Percentiles rank a stretch among this genome's conserved stretches.
These are phyloP conservation scores for Talaromyces sp. DNA, from an alignment of 2,329 filamentous ascomycete species.

Conservation along the genomic window DNA sequence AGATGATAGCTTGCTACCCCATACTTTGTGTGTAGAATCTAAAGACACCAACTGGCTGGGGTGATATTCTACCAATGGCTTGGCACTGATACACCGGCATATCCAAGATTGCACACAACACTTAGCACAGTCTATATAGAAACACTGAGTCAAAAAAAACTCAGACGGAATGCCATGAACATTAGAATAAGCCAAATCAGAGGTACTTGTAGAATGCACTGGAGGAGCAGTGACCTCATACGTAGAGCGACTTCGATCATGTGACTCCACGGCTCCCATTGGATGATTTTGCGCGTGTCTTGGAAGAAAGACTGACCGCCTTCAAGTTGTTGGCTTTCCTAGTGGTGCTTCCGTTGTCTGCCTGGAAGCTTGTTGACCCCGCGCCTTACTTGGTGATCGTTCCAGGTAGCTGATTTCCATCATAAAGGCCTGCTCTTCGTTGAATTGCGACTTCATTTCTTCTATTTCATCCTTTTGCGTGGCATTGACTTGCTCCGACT, in stretches of 20 bases:
- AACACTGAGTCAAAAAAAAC: no score
- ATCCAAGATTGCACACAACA: no score
- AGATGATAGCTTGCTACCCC: not conserved
- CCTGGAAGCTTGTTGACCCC: conserved; percentile 14
- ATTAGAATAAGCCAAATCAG: no score
- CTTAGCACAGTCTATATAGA: no score
- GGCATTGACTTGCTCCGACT: conserved; percentile 11
- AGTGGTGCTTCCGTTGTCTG: conserved; percentile 10
- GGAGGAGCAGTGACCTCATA: no score
- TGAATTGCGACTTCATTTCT: not conserved
- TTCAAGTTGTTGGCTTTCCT: conserved; percentile 3
- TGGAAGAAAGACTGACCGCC: not conserved
- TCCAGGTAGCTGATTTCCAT: not conserved
- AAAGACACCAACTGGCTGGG: not conserved
- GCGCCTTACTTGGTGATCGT: conserved; percentile 4
- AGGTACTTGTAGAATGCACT: no score
- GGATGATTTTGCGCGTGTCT: no score
- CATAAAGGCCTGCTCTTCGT: not conserved
- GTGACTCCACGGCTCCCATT: no score
- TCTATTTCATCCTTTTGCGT: not conserved
- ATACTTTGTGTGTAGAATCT: not conserved
- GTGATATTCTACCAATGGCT: not conserved
- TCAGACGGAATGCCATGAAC: no score
- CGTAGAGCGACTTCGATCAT: no score
- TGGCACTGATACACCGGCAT: not conserved